These are phyloP conservation scores for Trifolium subterraneum DNA, from an alignment of 306 rosid genomes.

Conservation along the genomic window DNA sequence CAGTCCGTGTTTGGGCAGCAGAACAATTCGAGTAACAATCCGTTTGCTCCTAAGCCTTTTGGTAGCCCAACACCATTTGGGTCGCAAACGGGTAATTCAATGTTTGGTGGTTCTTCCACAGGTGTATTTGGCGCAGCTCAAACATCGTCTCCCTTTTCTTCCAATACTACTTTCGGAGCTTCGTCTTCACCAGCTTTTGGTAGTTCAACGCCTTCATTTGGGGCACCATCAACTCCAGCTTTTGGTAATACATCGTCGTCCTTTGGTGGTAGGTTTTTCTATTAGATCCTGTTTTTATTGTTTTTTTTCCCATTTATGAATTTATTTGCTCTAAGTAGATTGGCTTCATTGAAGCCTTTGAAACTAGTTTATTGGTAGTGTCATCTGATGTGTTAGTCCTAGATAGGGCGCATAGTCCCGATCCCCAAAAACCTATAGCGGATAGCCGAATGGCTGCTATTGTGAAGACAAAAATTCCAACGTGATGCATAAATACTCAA, in stretches of 20 bases:
- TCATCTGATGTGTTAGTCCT: conserved; percentile 10
- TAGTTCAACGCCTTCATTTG: not conserved
- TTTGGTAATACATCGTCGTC: not conserved
- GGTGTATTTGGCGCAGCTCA: conserved; percentile 88
- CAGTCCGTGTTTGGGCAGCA: conserved; percentile 80
- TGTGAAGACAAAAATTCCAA: too few relatives aligned
- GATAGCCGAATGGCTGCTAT: too few relatives aligned
- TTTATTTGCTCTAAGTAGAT: not conserved
- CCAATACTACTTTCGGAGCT: not conserved
- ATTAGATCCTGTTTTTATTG: too few relatives aligned
- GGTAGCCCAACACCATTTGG: conserved; percentile 84
- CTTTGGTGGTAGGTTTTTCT: not conserved
- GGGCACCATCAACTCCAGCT: not conserved
- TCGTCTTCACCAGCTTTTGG: not conserved
- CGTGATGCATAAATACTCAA: too few relatives aligned
- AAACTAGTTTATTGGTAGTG: conserved; percentile 11
- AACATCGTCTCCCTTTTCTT: not conserved
- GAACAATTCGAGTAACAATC: conserved; percentile 64
- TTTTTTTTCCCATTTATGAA: not conserved
- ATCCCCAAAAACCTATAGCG: too few relatives aligned
- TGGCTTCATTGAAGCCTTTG: conserved; percentile 18
- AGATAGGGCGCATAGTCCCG: not conserved
- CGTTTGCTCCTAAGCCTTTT: conserved; percentile 88
- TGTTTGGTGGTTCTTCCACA: conserved; percentile 93
- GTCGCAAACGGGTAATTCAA: conserved; percentile 55